Evolutionary conservation across 2,329 filamentous ascomycete species (phyloP).

Genomic region (Macroventuria anomochaeta): DNA sequence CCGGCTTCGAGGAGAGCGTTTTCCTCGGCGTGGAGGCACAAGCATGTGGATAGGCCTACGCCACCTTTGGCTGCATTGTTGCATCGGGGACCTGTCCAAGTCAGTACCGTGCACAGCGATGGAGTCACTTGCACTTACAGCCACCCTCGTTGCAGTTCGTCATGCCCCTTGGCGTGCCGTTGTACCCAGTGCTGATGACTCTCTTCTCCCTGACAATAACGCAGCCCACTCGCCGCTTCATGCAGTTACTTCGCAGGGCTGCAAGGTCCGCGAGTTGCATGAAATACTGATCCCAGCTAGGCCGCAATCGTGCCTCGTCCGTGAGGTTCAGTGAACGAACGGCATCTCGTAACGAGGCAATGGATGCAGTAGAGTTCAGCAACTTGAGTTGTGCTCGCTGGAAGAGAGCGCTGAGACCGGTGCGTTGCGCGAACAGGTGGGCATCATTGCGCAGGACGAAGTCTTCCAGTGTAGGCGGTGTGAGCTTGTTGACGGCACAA

Average conservation of each 20-base stretch:
- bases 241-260: slow-evolving; percentile 91
- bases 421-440: slow-evolving; percentile 72
- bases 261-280: slow-evolving; percentile 96
- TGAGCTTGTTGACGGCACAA: slow-evolving; percentile 57
- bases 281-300: slow-evolving; percentile 96
- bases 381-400: slow-evolving; percentile 83
- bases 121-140: slow-evolving; percentile 58
- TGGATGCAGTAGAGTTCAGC: slow-evolving; percentile 79
- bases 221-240: slow-evolving; percentile 96
- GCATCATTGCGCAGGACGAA: slow-evolving; percentile 71
- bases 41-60: slow-evolving; percentile 79
- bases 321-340: slow-evolving; percentile 78
- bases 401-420: slow-evolving; percentile 76
- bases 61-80: slow-evolving; percentile 77
- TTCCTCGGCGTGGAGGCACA: slow-evolving; percentile 98
- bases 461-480: slow-evolving; percentile 62
- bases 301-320: slow-evolving; percentile 79
- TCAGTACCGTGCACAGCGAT: not conserved
- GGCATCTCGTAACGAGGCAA: slow-evolving; percentile 74
- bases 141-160: slow-evolving; percentile 93
- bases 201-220: slow-evolving; percentile 85
- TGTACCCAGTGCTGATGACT: slow-evolving; percentile 95
- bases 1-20: slow-evolving; percentile 95
- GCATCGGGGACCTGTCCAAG: slow-evolving; percentile 66
- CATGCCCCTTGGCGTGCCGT: slow-evolving; percentile 90